Conservation (phyloP, 2,329 filamentous ascomycete species). For the Scortechinia acanthostroma region DNA sequence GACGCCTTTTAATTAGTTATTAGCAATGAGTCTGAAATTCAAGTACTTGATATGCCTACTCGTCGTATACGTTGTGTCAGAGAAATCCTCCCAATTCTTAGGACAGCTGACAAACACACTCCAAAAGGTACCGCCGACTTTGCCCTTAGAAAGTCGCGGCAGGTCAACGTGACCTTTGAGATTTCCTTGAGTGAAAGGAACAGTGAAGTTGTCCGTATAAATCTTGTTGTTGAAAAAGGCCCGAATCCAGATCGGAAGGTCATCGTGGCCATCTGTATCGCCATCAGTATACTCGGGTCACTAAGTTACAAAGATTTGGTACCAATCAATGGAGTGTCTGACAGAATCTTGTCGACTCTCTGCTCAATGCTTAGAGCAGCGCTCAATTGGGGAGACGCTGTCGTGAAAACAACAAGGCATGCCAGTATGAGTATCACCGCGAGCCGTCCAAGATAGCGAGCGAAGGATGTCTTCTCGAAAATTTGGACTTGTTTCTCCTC, state of each 20-base stretch:
- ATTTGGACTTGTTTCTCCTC: too few species aligned
- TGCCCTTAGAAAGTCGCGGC: slow-evolving; percentile 63
- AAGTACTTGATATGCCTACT: slow-evolving; percentile 47
- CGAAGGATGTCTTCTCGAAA: too few species aligned
- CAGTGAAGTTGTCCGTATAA: slow-evolving; percentile 66
- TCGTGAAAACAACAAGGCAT: too few species aligned
- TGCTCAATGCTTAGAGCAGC: neutral
- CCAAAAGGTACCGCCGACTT: slow-evolving; percentile 85
- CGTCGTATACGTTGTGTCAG: slow-evolving; percentile 61
- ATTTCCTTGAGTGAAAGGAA: slow-evolving; percentile 65
- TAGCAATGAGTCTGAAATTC: slow-evolving; percentile 6
- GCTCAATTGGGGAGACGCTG: too few species aligned
- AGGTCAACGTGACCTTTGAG: slow-evolving; percentile 72
- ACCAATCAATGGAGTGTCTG: slow-evolving; percentile 1
- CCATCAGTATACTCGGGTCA: neutral
- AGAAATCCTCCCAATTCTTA: slow-evolving; percentile 64
- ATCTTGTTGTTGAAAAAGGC: slow-evolving; percentile 68
- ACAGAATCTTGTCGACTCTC: neutral
- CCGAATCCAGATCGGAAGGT: slow-evolving; percentile 72
- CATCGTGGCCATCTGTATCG: slow-evolving; percentile 75
- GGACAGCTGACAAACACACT: slow-evolving; percentile 79
- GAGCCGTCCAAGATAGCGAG: too few species aligned
- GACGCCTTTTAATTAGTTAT: slow-evolving; percentile 34
- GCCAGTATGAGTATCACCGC: too few species aligned
- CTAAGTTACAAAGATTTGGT: too few species aligned